Base-by-base conservation (phyloP, 805 yeast genomes). In the Cyberlindnera xishuangbannaensis region DNA sequence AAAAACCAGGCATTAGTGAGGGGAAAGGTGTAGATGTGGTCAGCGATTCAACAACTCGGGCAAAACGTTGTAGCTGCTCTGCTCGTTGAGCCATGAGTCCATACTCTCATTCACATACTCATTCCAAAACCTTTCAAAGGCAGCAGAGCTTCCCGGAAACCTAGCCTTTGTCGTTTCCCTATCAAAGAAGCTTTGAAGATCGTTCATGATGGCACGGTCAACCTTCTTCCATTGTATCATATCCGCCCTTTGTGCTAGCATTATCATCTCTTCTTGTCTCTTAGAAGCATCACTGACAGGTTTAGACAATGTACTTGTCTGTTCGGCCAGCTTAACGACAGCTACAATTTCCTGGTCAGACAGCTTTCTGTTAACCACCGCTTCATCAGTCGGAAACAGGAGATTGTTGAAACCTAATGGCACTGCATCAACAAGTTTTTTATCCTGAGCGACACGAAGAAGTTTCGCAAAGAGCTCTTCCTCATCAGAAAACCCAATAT, bases 311-410 rank as follows among this genome's bases (percentile, higher is more conserved):
- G 26, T 11, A 10, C 13, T 16, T 12, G 26, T 8, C 26, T 24
- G 24, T 13, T 25, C 24, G 13, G 15, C 4, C 18, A 18, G 15
- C 27, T 41, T 43, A 5, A 41, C 35, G 4, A 37, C 15, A 3
- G 45, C 37, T 7, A 48, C 53, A 18, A 63, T 58, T 22, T 62
- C 67, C n/a, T 42, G 44, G 27, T 62, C 65, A 2, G 52, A 39
- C n/a, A 56, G 32, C 25, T 51, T 55, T n/a, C 35, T 45, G 34
- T 61, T 61, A 10, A 31, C 24, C 6, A 64, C 54, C 10, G 37
- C 44, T 35, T 64, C 69, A 34, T 62, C 64, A 2, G 37, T 32
- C 1, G 69, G 69, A 35, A 62, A 62, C 18, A 64, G 28, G 13
- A 61, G 34, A 14, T 55, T 47, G 27, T 61, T 59, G 11, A 62